Base-by-base conservation (phyloP, 2,329 filamentous ascomycete genomes). In the Volutella citrinella region DNA sequence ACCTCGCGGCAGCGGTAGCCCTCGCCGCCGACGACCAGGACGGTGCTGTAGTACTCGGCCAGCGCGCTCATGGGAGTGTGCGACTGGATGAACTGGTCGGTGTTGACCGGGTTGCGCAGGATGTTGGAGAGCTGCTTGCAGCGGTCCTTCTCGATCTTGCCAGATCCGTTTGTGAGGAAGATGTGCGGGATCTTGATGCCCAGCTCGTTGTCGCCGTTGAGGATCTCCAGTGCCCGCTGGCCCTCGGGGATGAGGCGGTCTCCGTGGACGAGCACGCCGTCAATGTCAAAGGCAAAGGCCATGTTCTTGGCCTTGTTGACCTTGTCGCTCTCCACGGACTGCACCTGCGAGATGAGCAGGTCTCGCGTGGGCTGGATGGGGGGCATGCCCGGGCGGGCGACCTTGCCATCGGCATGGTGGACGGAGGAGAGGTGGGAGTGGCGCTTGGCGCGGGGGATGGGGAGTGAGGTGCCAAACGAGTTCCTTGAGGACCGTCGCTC, bases 81-180 rank as follows among this genome's bases (percentile, higher is more conserved):
- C 16, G 78, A 84, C 55, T 89, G 85, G 10, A 89, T 70, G 69
- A 87, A 88, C 43, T 87, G 84, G 12, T 53, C 50, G 25, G 50
- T 50, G 27, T 25, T 34, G 23, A 53, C 50, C 7, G 50, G 50
- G 38, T 53, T 53, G 18, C 42, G 32, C 6, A 53, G 48, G 11
- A 53, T 53, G 56, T 76, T 75, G 45, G 76, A 72, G 17, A 95
- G 76, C 55, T 95, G 87, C 20, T 79, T 67, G 54, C 88, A 95
- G 38, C 88, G 78, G 63, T 91, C 88, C 46, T 82, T 78, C 63
- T 95, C 89, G 2, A 86, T 87, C 68, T 94, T 94, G 36, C 90
- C 90, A 31, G 90, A 91, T 49, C 90, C 90, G 63, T 96, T 96
- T 45, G 90, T 96, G 43, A 96, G 74, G 19, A 96, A 75, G 54